Conservation (phyloP, 1,139 yeast genomes). For the Nakaseomyces bracarensis region DNA sequence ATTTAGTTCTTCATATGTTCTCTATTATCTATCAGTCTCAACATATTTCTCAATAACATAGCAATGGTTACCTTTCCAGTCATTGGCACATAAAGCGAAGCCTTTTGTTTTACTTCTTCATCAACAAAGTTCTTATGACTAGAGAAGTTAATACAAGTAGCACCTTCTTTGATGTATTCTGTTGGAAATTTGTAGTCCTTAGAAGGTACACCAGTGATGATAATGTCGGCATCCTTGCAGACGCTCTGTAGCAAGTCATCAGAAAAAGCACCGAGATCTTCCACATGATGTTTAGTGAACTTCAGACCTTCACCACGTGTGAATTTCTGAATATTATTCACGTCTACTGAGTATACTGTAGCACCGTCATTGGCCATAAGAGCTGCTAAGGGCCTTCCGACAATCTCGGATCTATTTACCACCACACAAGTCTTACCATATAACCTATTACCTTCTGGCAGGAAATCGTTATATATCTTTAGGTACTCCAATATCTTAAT, state of each 20-base stretch:
- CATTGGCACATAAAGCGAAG: conserved; percentile 87
- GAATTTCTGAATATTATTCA: conserved; percentile 79
- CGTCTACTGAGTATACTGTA: conserved; percentile 83
- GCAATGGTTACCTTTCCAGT: conserved; percentile 95
- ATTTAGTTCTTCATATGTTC: conserved; percentile 15
- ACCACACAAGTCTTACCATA: conserved; percentile 88
- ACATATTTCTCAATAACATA: conserved; percentile 80
- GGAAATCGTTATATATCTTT: conserved; percentile 72
- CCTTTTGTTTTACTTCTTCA: conserved; percentile 69
- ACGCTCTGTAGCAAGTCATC: conserved; percentile 48
- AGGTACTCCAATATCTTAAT: conserved; percentile 87
- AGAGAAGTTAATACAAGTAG: conserved; percentile 84
- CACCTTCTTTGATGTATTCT: conserved; percentile 72
- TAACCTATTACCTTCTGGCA: conserved; percentile 82
- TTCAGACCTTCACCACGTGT: conserved; percentile 89
- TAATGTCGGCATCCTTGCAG: conserved; percentile 74
- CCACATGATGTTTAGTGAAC: conserved; percentile 75
- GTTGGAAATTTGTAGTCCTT: conserved; percentile 78
- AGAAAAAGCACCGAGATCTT: conserved; percentile 47
- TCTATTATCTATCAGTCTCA: conserved; percentile 68
- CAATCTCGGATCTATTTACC: conserved; percentile 90
- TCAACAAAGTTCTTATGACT: conserved; percentile 76
- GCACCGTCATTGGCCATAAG: conserved; percentile 96
- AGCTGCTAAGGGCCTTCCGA: conserved; percentile 95
- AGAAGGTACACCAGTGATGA: conserved; percentile 92